Evolutionary conservation across 208 protist genomes (phyloP).

Genomic region (Leishmania mexicana): DNA sequence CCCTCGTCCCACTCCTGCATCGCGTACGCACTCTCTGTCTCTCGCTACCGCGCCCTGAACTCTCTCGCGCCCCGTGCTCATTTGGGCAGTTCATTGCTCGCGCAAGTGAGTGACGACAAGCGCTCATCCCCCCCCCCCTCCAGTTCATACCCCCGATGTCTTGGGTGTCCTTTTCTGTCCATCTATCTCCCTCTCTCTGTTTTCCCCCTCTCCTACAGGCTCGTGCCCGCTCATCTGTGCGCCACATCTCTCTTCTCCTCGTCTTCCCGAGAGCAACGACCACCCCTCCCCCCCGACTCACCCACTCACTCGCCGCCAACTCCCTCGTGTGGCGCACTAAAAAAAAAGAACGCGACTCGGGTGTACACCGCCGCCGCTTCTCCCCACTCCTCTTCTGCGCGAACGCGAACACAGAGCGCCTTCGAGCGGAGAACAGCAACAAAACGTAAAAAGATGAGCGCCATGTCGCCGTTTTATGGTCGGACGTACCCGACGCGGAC

Average conservation of each 20-base stretch:
- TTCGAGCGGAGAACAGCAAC: neutral
- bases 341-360: neutral
- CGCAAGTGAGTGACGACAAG: neutral
- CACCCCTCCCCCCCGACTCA: neutral
- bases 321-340: neutral
- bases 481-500: slow-evolving; percentile 24
- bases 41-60: neutral
- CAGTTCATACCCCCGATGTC: neutral
- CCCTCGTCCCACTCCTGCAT: no score
- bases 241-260: neutral
- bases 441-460: slow-evolving; percentile 13
- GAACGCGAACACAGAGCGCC: neutral
- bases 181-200: neutral
- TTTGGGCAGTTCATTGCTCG: neutral
- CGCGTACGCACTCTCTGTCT: neutral
- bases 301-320: neutral
- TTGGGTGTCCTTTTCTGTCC: neutral
- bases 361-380: neutral
- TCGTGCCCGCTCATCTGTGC: neutral
- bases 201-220: neutral
- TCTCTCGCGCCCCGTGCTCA: no score
- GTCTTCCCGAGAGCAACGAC: neutral
- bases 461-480: slow-evolving; percentile 30
- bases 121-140: neutral
- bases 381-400: neutral